These are phyloP conservation scores for Ganoderma multipileum DNA, from an alignment of 1,284 basidiomycete species.

Conservation along the genomic window DNA sequence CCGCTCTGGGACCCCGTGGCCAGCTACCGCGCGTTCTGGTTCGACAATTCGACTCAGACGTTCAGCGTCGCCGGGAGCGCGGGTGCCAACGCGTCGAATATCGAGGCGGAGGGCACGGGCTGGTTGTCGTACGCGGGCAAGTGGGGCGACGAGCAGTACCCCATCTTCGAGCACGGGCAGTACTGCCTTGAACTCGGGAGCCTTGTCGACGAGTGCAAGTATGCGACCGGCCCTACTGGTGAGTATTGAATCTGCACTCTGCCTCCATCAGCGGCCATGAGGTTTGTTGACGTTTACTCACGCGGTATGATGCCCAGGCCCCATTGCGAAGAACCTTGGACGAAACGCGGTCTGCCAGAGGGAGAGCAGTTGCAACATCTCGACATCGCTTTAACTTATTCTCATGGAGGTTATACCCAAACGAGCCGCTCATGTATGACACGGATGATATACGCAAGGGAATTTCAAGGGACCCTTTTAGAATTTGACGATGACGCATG, in stretches of 20 bases:
- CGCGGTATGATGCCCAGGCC: conserved; percentile 28
- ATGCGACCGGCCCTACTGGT: conserved; percentile 40
- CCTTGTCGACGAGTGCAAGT: conserved; percentile 32
- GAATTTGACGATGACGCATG: conserved; percentile 6
- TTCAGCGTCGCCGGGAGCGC: conserved; percentile 37
- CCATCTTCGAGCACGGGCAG: conserved; percentile 35
- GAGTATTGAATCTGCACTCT: conserved; percentile 16
- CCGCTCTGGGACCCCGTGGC: conserved; percentile 39
- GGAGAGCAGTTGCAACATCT: conserved; percentile 31
- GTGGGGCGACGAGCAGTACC: conserved; percentile 42
- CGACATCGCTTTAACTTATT: conserved; percentile 23
- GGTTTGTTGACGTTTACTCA: not conserved
- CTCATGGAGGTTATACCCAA: not conserved
- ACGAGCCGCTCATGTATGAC: not conserved
- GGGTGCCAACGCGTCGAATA: conserved; percentile 28
- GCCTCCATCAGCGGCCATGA: not conserved
- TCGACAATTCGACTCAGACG: conserved; percentile 30
- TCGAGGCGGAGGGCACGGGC: conserved; percentile 32
- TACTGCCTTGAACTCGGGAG: conserved; percentile 31
- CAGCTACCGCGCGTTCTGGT: conserved; percentile 42
- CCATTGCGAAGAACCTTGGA: conserved; percentile 40
- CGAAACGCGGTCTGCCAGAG: conserved; percentile 37
- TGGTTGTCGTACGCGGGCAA: conserved; percentile 40
- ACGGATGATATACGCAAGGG: not conserved
- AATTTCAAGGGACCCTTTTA: not conserved